A percentile compares a stretch with the other conserved stretches of the same genome.
Conservation (phyloP, 805 yeast species). For the Spathaspora hagerdaliae region DNA sequence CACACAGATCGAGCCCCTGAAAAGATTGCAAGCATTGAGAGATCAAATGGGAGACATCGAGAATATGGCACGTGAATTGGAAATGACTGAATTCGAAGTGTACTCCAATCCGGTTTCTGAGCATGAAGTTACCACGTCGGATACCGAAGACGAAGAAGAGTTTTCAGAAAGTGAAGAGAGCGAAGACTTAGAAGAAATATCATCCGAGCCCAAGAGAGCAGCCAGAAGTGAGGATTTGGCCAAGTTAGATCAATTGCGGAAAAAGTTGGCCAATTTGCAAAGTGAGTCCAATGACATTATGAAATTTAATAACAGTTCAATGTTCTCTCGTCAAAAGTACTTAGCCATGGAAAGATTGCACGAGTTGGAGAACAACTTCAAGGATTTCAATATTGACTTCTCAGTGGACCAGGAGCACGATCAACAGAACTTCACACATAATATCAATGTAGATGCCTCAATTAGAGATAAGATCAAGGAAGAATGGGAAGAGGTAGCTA, state of each 20-base stretch:
- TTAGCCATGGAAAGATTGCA: constrained; percentile 69
- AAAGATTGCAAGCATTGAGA: constrained; percentile 67
- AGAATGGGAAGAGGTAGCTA: constrained; percentile 41
- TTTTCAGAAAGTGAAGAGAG: constrained; percentile 15
- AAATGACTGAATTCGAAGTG: constrained; percentile 72
- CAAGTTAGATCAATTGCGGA: constrained; percentile 52
- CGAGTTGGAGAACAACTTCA: constrained; percentile 63
- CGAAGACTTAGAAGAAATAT: constrained; percentile 11
- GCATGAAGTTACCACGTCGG: background rate
- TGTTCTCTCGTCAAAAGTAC: constrained; percentile 55
- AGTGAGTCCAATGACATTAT: constrained; percentile 73
- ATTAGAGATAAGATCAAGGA: constrained; percentile 35
- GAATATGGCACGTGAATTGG: constrained; percentile 79
- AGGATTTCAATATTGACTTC: constrained; percentile 61
- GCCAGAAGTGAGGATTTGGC: constrained; percentile 49
- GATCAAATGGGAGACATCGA: constrained; percentile 84
- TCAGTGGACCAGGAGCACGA: constrained; percentile 13
- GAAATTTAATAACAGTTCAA: constrained; percentile 60
- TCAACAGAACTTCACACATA: constrained; percentile 9
- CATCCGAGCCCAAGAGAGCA: constrained; percentile 35
- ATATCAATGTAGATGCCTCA: constrained; percentile 21
- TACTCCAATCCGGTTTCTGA: constrained; percentile 16
- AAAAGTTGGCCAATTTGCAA: constrained; percentile 59
- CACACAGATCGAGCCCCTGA: constrained; percentile 67
- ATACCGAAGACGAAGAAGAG: constrained; percentile 2